phyloP scores from a whole-genome alignment of 371 early-diverging fungal genomes.

The Phascolomyces articulosus region DNA sequence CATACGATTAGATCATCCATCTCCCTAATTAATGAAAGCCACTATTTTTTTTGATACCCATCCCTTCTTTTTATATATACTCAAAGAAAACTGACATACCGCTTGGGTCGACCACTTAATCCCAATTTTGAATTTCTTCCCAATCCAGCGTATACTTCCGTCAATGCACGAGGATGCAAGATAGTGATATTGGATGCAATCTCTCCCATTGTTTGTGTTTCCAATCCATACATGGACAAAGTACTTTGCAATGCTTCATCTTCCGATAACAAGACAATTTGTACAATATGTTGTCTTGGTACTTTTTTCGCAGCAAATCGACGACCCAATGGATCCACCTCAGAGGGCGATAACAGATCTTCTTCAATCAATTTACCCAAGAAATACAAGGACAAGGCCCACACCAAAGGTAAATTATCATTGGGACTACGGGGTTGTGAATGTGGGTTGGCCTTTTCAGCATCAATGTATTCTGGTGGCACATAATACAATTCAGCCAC shows the following conservation, averaged over 20 bases:
- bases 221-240: conserved; percentile 76
- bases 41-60: too few species aligned
- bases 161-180: conserved; percentile 77
- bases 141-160: conserved; percentile 76
- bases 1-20: too few species aligned
- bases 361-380: conserved; percentile 83
- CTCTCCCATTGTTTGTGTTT: conserved; percentile 76
- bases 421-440: conserved; percentile 82
- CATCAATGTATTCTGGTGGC: conserved; percentile 71
- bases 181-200: conserved; percentile 73
- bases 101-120: conserved; percentile 78
- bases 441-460: conserved; percentile 74
- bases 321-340: conserved; percentile 88
- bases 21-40: too few species aligned
- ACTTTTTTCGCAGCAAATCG: conserved; percentile 57
- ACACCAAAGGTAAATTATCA: conserved; percentile 89
- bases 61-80: neutral
- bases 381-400: conserved; percentile 88
- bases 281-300: conserved; percentile 67
- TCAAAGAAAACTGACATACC: conserved; percentile 25
- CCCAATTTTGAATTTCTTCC: conserved; percentile 82
- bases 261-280: conserved; percentile 82
- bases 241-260: conserved; percentile 69
- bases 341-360: conserved; percentile 74
- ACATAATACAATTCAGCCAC: conserved; percentile 88